These are phyloP conservation scores for Phoma sp. DNA, from an alignment of 2,329 filamentous ascomycete genomes.

Conservation along the genomic window DNA sequence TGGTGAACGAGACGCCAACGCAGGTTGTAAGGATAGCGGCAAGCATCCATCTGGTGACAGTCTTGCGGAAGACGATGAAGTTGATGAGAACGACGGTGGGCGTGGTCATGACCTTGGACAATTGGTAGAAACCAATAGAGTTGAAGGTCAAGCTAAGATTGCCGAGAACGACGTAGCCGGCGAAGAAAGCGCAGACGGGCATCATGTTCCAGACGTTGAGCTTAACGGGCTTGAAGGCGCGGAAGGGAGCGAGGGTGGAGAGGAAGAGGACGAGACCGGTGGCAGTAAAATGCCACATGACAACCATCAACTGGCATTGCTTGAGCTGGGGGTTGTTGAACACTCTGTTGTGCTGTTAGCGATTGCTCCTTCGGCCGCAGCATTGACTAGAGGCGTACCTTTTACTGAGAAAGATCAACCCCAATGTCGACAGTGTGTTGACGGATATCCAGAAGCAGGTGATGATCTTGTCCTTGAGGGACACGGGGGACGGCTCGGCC, in stretches of 20 bases:
- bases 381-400: constrained; percentile 36
- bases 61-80: constrained; percentile 52
- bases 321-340: constrained; percentile 54
- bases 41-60: constrained; percentile 50
- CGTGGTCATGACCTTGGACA: constrained; percentile 58
- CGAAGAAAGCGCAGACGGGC: constrained; percentile 55
- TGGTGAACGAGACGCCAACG: constrained; percentile 53
- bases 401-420: constrained; percentile 55
- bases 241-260: constrained; percentile 50
- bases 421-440: constrained; percentile 53
- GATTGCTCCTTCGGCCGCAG: neutral
- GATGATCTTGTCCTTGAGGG: constrained; percentile 46
- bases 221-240: constrained; percentile 53
- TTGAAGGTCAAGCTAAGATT: constrained; percentile 56
- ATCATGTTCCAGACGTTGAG: constrained; percentile 53
- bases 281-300: constrained; percentile 56
- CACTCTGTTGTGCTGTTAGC: constrained; percentile 46
- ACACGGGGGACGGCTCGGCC: constrained; percentile 30
- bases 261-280: constrained; percentile 53
- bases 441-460: constrained; percentile 50
- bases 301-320: constrained; percentile 54
- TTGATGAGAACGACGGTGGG: constrained; percentile 55
- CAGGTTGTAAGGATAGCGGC: constrained; percentile 51
- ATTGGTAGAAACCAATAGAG: constrained; percentile 56
- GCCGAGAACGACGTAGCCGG: constrained; percentile 54